These are phyloP conservation scores for Peronosclerospora sorghi DNA, from an alignment of 352 stramenopile genomes.

Conservation along the genomic window DNA sequence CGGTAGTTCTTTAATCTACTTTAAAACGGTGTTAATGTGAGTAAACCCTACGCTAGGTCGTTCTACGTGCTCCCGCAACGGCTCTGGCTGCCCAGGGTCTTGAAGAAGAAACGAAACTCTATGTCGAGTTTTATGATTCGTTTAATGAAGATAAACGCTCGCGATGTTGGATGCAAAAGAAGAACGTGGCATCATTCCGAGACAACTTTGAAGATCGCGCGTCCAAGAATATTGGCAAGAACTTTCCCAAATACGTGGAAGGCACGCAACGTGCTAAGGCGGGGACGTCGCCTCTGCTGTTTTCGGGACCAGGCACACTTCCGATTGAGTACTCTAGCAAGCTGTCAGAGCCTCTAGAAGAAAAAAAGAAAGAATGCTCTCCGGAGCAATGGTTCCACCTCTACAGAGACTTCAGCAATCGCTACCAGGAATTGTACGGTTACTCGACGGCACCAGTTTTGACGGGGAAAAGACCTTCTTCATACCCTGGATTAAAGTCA, in stretches of 20 bases:
- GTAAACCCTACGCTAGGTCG: constrained; percentile 21
- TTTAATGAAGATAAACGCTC: constrained; percentile 64
- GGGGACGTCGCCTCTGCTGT: constrained; percentile 53
- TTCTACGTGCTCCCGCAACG: constrained; percentile 56
- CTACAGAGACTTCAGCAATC: constrained; percentile 60
- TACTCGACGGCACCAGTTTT: constrained; percentile 13
- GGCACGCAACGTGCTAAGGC: constrained; percentile 61
- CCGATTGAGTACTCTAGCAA: constrained; percentile 78
- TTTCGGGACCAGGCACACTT: constrained; percentile 47
- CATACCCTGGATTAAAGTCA: constrained; percentile 2
- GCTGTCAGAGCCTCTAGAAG: constrained; percentile 32
- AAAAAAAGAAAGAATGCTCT: constrained; percentile 36
- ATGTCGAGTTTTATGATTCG: constrained; percentile 77
- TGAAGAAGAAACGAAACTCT: constrained; percentile 63
- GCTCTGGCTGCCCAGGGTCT: constrained; percentile 39
- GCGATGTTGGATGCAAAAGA: constrained; percentile 78
- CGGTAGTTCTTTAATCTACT: neutral
- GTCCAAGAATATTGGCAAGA: constrained; percentile 74
- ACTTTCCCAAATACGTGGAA: constrained; percentile 61
- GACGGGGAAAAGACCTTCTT: constrained; percentile 10
- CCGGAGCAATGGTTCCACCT: constrained; percentile 48
- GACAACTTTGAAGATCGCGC: constrained; percentile 68
- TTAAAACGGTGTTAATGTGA: too few species aligned
- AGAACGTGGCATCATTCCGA: constrained; percentile 58
- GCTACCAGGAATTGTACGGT: constrained; percentile 41